Evolutionary conservation across 2,329 filamentous ascomycete species (phyloP).

Genomic region (Diaporthe amygdali): DNA sequence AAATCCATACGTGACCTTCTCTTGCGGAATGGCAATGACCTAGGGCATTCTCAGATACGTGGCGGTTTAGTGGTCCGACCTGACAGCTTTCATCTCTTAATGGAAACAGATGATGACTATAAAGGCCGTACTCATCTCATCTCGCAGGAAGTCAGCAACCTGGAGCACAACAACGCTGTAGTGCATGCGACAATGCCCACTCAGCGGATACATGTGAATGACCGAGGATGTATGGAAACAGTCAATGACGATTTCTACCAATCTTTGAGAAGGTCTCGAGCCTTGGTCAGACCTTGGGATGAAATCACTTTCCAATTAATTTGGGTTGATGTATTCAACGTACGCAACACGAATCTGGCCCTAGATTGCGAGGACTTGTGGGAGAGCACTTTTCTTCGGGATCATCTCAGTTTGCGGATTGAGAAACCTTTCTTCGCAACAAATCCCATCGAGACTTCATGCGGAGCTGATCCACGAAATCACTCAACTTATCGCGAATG

Average conservation of each 20-base stretch:
- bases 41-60: not conserved
- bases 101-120: not conserved
- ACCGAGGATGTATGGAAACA: not conserved
- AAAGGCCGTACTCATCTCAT: not conserved
- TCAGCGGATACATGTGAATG: not conserved
- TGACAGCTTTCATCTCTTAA: not conserved
- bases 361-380: not conserved
- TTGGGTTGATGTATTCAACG: not conserved
- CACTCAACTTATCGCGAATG: not conserved
- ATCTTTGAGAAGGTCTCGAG: not conserved
- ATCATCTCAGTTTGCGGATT: not conserved
- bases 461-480: not conserved
- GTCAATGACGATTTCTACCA: not conserved
- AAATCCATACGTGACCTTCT: not conserved
- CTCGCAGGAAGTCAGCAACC: not conserved
- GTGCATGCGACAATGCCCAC: not conserved
- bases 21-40: not conserved
- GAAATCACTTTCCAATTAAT: not conserved
- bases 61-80: not conserved
- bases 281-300: not conserved
- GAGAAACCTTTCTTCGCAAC: not conserved
- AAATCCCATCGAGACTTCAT: not conserved
- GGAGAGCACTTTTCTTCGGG: not conserved
- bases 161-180: not conserved
- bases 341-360: not conserved